Evolutionary conservation across 305 asterid species (phyloP), one percentile per base, ranked within the genome.

Genomic region (Fraxinus baroniana): DNA sequence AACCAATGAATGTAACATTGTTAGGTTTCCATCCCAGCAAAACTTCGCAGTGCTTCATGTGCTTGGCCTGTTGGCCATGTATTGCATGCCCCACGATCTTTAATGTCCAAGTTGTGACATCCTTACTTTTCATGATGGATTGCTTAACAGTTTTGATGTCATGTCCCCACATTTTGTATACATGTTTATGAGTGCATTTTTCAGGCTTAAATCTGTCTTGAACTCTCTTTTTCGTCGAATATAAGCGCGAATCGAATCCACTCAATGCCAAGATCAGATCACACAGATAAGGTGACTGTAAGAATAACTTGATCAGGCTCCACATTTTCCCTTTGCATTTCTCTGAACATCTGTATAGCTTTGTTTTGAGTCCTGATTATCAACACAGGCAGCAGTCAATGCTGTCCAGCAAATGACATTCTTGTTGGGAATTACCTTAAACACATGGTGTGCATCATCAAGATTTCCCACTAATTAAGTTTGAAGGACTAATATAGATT

Each of bases 211-310:
- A 71, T 71, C 44, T 71, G 44, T 71, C 4, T 71, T 71, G 13
- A 32, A 71, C 44, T 32, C 24, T 76, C 78, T 75, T 24, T 80
- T 86, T 36, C 44, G 41, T 78, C 71, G 72, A 37, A 84, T 84
- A 80, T 75, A 88, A 76, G 76, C 74, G 81, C 83, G 81, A 55
- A 86, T 79, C 86, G 81, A 57, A 86, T 79, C 86, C 87, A 82
- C 55, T 86, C 82, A 17, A 84, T 86, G 24, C 87, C 88, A 9
- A 86, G 77, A 84, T 88, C 85, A 35, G 89, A 80, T 76, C 89
- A 86, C 0, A 87, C 87, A 9, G 87, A 72, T 36, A 88, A 79
- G 76, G 83, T 66, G 70, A 86, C 79, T 39, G 81, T 78, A 86
- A 86, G 85, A 1, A 86, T 88, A 39, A 88, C 86, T 62, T 78